Conservation (phyloP, 768 basidiomycete genomes). For the Podaxis sp. region DNA sequence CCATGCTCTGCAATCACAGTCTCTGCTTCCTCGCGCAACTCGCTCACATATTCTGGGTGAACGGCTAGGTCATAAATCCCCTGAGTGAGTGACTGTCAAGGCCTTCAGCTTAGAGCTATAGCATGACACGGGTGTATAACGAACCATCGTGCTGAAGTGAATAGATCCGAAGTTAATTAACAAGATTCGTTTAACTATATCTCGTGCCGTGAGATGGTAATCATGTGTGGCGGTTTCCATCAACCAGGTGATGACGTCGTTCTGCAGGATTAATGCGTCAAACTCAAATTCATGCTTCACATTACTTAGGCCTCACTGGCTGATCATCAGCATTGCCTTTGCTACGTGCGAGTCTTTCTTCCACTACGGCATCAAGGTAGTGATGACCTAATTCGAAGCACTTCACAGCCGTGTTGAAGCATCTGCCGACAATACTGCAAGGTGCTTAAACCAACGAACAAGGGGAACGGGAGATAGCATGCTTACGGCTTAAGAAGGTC, state of each 20-base stretch:
- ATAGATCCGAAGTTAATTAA: constrained; percentile 39
- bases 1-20: constrained; percentile 27
- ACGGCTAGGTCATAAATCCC: constrained; percentile 30
- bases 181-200: constrained; percentile 31
- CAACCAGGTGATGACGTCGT: constrained; percentile 40
- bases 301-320: constrained; percentile 5
- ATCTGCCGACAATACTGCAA: constrained; percentile 15
- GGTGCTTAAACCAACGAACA: neutral
- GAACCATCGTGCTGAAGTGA: constrained; percentile 41
- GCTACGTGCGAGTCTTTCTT: constrained; percentile 3
- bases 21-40: constrained; percentile 34
- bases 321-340: neutral
- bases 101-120: neutral
- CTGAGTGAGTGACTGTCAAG: constrained; percentile 32
- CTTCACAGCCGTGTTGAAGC: constrained; percentile 7
- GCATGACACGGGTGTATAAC: neutral
- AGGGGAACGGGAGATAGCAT: constrained; percentile 4
- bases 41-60: constrained; percentile 28
- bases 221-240: constrained; percentile 30
- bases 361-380: constrained; percentile 17
- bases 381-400: neutral
- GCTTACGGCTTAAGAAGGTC: constrained; percentile 40
- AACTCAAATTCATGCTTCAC: constrained; percentile 9
- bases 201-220: constrained; percentile 25
- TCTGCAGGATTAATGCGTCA: constrained; percentile 19